Base-by-base conservation (phyloP, 2,329 filamentous ascomycete genomes). In the Lasiodiplodia hormozganensis region DNA sequence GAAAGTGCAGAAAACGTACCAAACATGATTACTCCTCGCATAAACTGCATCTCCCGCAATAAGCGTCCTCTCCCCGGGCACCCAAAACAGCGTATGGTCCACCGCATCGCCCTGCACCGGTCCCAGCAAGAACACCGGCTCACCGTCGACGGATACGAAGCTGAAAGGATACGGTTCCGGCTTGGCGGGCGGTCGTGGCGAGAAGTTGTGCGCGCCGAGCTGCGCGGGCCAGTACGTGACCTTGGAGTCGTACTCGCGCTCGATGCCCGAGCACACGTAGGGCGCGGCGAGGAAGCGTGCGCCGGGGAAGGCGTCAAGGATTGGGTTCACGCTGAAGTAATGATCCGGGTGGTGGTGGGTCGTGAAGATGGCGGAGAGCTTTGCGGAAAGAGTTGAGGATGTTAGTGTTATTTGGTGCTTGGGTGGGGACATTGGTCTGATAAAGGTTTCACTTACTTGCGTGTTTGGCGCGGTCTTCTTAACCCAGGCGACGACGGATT, bases 261-360 rank as follows among this genome's bases (percentile, higher is more conserved):
- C 74, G 57, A 79, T 78, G 4, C 73, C 76, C 5, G 72, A 73
- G 36, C 74, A 70, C n/a, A 79, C 65, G 65, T 67, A 67, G 28
- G 65, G 54, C 43, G 65, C 77, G 53, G 76, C 72, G 68, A 73
- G 70, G 64, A 74, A 70, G 47, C 67, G 70, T 25, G 74, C 73
- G 7, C 36, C 38, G 0, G 75, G 72, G 49, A 72, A 77, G 4
- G 75, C 73, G 12, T 75, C 75, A 2, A 78, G 73, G 60, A 78
- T 76, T 0, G 74, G 73, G 47, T 78, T 76, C 10, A 43, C 65
- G 43, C 18, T 25, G 40, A 60, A 67, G 28, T 76, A 78, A 70
- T 79, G 76, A 69, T 78, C 76, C 6, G 76, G 76, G 65, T 78
- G 77, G 64, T 79, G 77, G 68, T 78, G 76, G 7, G 77, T 78